A percentile compares a stretch with the other conserved stretches of the same genome.
phyloP scores from a whole-genome alignment of 495 filamentous ascomycete genomes.

The Ascodesmis nigricans region DNA sequence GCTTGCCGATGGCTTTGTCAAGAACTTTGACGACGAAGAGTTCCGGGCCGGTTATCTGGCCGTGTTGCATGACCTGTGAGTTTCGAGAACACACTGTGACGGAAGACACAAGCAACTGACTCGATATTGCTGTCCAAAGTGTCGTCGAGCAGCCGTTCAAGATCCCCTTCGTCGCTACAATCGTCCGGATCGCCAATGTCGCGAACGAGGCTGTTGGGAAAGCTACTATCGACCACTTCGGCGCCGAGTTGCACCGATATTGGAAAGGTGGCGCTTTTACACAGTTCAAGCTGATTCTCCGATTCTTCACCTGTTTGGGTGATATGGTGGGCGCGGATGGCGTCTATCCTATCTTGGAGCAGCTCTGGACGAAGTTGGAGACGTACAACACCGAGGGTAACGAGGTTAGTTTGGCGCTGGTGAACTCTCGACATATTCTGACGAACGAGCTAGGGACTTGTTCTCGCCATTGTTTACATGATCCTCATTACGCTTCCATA shows the following conservation, averaged over 20 bases:
- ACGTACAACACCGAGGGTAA: slow-evolving; percentile 3
- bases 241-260: slow-evolving; percentile 38
- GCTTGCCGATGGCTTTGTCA: slow-evolving; percentile 53
- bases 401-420: slow-evolving; percentile 9
- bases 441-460: slow-evolving; percentile 27
- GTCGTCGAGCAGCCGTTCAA: slow-evolving; percentile 85
- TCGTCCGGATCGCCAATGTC: slow-evolving; percentile 52
- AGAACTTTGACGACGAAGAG: slow-evolving; percentile 63
- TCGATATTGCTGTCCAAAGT: slow-evolving; percentile 16
- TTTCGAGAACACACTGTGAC: slow-evolving; percentile 6
- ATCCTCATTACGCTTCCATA: slow-evolving; percentile 87
- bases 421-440: neutral
- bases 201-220: slow-evolving; percentile 30
- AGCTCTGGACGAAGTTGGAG: slow-evolving; percentile 36
- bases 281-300: slow-evolving; percentile 70
- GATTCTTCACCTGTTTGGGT: slow-evolving; percentile 69
- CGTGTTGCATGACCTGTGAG: slow-evolving; percentile 50
- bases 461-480: slow-evolving; percentile 85
- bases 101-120: slow-evolving; percentile 19
- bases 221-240: slow-evolving; percentile 44
- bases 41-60: slow-evolving; percentile 45
- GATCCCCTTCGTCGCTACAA: slow-evolving; percentile 72
- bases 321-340: slow-evolving; percentile 59
- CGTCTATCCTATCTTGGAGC: slow-evolving; percentile 62
- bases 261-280: slow-evolving; percentile 59